These are phyloP conservation scores for Chaetothyriales sp. DNA, from an alignment of 2,329 filamentous ascomycete species.

Conservation along the genomic window DNA sequence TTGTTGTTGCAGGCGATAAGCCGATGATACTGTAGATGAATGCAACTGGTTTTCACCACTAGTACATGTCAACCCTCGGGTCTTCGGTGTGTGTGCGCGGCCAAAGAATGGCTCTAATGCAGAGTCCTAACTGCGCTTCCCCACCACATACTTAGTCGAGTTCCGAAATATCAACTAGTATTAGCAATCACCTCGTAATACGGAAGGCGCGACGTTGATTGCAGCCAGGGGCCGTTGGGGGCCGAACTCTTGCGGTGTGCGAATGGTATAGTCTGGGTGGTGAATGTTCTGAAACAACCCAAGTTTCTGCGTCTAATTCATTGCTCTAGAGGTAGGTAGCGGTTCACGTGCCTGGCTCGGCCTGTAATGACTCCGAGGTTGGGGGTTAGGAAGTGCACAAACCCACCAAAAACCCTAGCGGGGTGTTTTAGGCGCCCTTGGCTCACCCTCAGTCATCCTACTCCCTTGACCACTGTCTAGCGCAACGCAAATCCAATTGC, in stretches of 20 bases:
- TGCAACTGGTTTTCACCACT: no score
- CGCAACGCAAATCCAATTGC: no score
- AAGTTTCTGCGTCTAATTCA: neutral
- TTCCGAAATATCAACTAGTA: neutral
- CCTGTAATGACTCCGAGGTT: neutral
- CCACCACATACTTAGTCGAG: neutral
- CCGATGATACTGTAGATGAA: no score
- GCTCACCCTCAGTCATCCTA: neutral
- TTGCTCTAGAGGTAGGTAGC: neutral
- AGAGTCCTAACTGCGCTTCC: neutral
- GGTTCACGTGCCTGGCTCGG: neutral
- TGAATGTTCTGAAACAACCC: neutral
- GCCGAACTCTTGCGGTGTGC: neutral
- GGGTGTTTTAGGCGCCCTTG: neutral
- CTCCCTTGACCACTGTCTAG: neutral
- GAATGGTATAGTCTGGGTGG: no score
- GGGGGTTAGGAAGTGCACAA: neutral
- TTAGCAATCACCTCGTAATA: neutral
- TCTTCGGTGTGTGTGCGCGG: no score
- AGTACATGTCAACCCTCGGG: neutral
- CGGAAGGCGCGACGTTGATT: no score
- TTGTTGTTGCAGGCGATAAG: no score
- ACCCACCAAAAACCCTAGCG: no score
- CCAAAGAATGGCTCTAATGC: neutral
- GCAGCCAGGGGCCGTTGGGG: neutral